Percentiles rank a stretch among this genome's conserved stretches.
These are phyloP conservation scores for Boeremia exigua DNA, from an alignment of 2,329 filamentous ascomycete genomes.

Conservation along the genomic window DNA sequence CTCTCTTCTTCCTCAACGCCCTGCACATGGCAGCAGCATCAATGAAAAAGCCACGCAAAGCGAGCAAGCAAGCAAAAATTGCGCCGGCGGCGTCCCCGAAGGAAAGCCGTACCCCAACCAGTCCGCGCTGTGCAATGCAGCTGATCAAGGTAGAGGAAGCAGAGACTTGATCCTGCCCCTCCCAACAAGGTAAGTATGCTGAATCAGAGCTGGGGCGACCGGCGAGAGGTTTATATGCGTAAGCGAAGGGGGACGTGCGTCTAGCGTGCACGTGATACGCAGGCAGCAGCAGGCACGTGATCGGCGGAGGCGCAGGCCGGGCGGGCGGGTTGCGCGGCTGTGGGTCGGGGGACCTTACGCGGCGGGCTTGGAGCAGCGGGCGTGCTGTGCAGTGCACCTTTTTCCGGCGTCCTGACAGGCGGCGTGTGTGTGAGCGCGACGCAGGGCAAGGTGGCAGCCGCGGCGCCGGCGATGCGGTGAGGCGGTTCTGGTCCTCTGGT, in stretches of 20 bases:
- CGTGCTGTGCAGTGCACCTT: no score
- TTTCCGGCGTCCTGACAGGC: no score
- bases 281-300: conserved; percentile 1
- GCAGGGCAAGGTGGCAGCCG: neutral
- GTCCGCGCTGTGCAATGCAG: conserved; percentile 49
- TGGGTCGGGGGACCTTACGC: neutral
- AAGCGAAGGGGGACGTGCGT: neutral
- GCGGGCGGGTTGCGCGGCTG: neutral
- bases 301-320: no score
- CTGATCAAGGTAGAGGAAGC: conserved; percentile 35
- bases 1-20: conserved; percentile 46
- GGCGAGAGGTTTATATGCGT: neutral
- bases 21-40: conserved; percentile 36
- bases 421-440: no score
- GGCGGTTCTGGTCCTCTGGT: neutral
- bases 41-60: conserved; percentile 47
- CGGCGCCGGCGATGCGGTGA: conserved; percentile 1
- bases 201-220: neutral
- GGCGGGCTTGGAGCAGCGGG: neutral
- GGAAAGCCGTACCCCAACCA: conserved; percentile 41
- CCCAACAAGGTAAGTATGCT: conserved; percentile 46
- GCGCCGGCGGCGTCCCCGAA: conserved; percentile 44
- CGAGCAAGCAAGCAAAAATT: conserved; percentile 38
- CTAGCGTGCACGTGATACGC: neutral
- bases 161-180: conserved; percentile 40